Evolutionary conservation across 768 basidiomycete genomes (phyloP).

Genomic region (Rubroboletus pulcherrimus): DNA sequence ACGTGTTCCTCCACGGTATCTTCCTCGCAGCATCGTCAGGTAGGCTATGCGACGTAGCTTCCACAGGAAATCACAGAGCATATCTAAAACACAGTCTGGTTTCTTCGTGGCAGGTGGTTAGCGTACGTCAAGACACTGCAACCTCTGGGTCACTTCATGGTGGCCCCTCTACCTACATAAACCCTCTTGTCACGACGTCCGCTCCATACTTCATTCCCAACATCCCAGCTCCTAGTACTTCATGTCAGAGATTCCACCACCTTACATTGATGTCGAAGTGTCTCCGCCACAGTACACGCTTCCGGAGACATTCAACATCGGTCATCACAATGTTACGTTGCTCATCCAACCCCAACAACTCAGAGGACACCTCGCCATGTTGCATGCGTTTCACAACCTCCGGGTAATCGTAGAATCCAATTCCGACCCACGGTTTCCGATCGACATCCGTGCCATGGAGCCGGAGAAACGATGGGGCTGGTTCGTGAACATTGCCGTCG

Average conservation of each 20-base stretch:
- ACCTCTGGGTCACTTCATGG: no score
- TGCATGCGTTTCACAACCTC: conserved; percentile 28
- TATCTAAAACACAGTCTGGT: no score
- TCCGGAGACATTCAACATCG: conserved; percentile 16
- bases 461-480: conserved; percentile 34
- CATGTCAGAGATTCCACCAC: conserved; percentile 2
- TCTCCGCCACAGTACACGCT: conserved; percentile 10
- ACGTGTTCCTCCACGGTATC: no score
- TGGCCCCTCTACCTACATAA: no score
- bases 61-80: no score
- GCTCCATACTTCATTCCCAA: no score
- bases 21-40: no score
- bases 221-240: no score
- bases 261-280: not conserved
- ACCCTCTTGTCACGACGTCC: no score
- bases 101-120: no score
- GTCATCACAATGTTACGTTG: not conserved
- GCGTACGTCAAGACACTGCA: no score
- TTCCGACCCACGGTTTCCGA: conserved; percentile 11
- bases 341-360: conserved; percentile 27
- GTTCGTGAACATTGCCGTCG: conserved; percentile 38
- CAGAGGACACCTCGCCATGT: conserved; percentile 29
- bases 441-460: conserved; percentile 9
- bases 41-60: no score
- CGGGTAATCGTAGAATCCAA: conserved; percentile 19